phyloP scores from a whole-genome alignment of 192 early-diverging fungal genomes.

The Coemansia sp. region DNA sequence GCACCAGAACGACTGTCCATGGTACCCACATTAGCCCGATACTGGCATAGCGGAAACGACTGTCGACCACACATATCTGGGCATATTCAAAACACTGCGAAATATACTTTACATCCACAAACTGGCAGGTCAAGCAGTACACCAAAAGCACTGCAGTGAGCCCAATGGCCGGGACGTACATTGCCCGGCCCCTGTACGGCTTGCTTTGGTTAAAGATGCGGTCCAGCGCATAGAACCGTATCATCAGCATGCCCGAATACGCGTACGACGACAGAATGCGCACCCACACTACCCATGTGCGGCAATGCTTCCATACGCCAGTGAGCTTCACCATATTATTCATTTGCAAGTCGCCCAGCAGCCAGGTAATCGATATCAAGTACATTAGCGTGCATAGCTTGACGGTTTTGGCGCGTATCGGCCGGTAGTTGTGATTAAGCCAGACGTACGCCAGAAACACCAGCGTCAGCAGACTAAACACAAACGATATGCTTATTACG shows the following conservation, averaged over 20 bases:
- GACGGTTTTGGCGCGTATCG: conserved; percentile 26
- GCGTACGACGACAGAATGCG: conserved; percentile 21
- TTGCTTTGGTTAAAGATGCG: conserved; percentile 33
- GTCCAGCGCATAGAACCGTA: conserved; percentile 23
- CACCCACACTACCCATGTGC: conserved; percentile 33
- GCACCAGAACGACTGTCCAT: conserved; percentile 6
- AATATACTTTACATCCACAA: conserved; percentile 11
- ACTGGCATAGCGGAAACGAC: conserved; percentile 21
- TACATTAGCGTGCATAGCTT: conserved; percentile 32
- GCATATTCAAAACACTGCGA: conserved; percentile 10
- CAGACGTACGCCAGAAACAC: conserved; percentile 21
- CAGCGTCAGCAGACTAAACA: conserved; percentile 8
- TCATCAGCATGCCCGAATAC: conserved; percentile 15
- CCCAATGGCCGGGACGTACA: conserved; percentile 9
- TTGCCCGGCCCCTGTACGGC: conserved; percentile 19
- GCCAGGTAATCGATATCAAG: conserved; percentile 12
- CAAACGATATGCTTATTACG: not conserved
- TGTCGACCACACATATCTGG: conserved; percentile 20
- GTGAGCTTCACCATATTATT: conserved; percentile 13
- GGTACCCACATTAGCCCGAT: conserved; percentile 31
- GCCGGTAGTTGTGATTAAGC: conserved; percentile 26
- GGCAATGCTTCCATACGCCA: conserved; percentile 20
- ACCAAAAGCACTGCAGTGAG: conserved; percentile 7
- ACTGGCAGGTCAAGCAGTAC: conserved; percentile 25
- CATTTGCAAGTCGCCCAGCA: conserved; percentile 25